Evolutionary conservation across 2,329 filamentous ascomycete species (phyloP), one percentile per base, ranked within the genome.

Genomic region (Pseudodiploospora longispora): DNA sequence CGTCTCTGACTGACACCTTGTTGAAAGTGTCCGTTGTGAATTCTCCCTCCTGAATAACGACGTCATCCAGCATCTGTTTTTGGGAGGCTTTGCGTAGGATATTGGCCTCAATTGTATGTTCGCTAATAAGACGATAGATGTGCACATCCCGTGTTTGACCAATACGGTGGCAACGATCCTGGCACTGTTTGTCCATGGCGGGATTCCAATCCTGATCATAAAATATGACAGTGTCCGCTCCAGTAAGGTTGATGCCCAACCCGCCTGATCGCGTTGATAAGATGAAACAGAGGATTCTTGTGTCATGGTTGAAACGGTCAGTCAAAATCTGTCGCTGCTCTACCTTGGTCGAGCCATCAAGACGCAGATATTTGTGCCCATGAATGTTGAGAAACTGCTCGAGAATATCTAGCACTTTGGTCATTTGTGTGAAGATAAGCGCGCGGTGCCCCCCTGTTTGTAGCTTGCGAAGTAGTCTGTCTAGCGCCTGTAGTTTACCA

Each of bases 171-270:
- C 88, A 94, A 56, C 93, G 81, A 62, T 98, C 94, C 67, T 98
- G 94, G 58, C 93, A 98, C 65, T 98, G 93, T 65, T 95, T 95
- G 70, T 98, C 93, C 93, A 98, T 98, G 41, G 94, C 93, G 0
- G 93, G 93, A 57, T 98, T 98, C 94, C 94, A 98, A 62, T 98
- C 93, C 47, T 97, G 82, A 59, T 98, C 93, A 66, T 97, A 98
- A 65, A 98, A 98, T 53, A 98, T 96, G 56, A 98, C 93, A 0
- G 90, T 95, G 62, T 97, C 93, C 5, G 93, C 93, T 40, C 93
- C 93, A 0, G 91, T 97, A 36, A 98, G 74, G 57, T 98, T 98
- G 69, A 98, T 95, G 46, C 93, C 93, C 1, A 98, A 73, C 44
- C 93, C 93, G 53, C 93, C 93, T 0, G 93, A 96, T 46, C 93